These are phyloP conservation scores for Camelina hispida DNA, from an alignment of 345 rosid genomes.

Conservation along the genomic window DNA sequence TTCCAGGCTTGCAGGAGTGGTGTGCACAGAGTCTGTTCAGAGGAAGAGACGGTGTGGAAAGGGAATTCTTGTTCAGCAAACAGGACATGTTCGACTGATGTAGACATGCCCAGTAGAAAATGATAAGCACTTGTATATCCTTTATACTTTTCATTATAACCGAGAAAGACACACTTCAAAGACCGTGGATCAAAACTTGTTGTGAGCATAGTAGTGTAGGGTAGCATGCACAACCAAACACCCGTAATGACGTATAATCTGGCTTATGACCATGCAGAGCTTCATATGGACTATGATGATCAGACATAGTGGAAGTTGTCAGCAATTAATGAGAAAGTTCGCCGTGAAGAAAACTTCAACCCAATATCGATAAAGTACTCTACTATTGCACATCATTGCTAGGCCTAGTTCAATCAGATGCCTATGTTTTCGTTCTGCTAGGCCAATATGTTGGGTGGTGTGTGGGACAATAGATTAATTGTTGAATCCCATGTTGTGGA, in stretches of 20 bases:
- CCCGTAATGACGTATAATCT: background rate
- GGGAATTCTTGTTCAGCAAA: too few species aligned
- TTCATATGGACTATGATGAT: rapidly evolving
- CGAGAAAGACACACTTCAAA: background rate
- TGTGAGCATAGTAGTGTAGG: background rate
- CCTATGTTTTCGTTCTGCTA: background rate
- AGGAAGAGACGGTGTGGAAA: too few species aligned
- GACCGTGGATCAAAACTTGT: background rate
- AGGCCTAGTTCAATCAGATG: background rate
- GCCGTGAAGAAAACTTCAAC: background rate
- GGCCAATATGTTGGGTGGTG: background rate
- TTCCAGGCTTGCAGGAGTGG: too few species aligned
- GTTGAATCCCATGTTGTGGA: background rate
- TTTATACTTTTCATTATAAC: background rate
- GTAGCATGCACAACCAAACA: background rate
- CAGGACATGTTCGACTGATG: background rate
- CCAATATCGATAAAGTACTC: rapidly evolving
- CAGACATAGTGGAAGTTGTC: rapidly evolving
- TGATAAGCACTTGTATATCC: background rate
- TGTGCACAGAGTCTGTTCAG: too few species aligned
- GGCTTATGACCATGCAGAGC: rapidly evolving
- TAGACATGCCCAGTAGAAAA: background rate
- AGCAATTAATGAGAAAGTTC: background rate
- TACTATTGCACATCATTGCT: background rate
- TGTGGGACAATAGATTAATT: background rate